phyloP scores from a whole-genome alignment of 257 asterid genomes.

The Salvia splendens region DNA sequence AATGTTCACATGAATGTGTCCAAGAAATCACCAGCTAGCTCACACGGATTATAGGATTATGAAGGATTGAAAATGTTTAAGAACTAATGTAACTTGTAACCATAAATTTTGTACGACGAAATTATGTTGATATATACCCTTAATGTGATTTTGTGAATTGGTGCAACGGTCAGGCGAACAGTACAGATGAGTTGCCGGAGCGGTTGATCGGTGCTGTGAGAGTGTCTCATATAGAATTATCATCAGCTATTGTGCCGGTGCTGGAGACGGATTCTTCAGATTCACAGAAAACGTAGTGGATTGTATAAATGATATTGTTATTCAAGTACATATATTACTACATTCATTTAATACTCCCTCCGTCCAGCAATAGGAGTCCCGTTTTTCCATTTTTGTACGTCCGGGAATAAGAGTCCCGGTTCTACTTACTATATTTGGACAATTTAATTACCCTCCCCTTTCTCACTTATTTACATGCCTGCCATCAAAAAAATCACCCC shows the following conservation, averaged over 20 bases:
- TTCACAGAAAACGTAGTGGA: conserved; percentile 23
- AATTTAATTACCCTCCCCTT: no score
- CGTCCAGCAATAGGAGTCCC: no score
- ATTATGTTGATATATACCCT: no score
- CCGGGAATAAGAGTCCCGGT: no score
- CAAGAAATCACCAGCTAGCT: no score
- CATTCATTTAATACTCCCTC: conserved; percentile 32
- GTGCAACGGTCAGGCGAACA: conserved; percentile 46
- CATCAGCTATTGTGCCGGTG: conserved; percentile 51
- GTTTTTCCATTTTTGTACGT: no score
- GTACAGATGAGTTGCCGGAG: conserved; percentile 62
- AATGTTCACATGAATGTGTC: no score
- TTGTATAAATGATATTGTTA: conserved; percentile 16
- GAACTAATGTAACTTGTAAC: not conserved
- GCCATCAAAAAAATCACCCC: no score
- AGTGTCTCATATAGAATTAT: conserved; percentile 57
- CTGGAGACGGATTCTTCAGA: conserved; percentile 49
- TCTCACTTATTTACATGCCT: no score
- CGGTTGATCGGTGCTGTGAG: conserved; percentile 63
- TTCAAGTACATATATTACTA: conserved; percentile 33
- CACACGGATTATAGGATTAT: conserved; percentile 2
- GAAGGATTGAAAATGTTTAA: not conserved
- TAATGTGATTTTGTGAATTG: conserved; percentile 7
- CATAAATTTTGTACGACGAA: no score
- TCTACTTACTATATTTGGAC: no score